Evolutionary conservation across 2,329 filamentous ascomycete species (phyloP).

Genomic region (Phyllosticta citriasiana): DNA sequence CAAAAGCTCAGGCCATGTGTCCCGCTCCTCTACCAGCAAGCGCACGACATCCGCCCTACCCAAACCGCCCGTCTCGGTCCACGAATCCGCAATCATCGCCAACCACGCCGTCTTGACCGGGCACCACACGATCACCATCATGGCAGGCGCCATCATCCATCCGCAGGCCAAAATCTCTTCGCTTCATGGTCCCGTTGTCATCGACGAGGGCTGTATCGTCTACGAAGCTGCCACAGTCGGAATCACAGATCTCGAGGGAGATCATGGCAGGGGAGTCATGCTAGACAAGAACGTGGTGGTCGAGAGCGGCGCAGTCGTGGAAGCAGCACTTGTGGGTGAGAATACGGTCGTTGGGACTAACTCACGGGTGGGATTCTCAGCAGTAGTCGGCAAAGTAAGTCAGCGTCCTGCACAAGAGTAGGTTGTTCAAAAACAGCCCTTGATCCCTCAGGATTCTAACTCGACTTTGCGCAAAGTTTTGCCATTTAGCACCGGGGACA

Average conservation of each 20-base stretch:
- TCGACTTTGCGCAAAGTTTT: conserved; percentile 24
- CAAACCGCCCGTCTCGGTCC: conserved; percentile 31
- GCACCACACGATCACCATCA: conserved; percentile 67
- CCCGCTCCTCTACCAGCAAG: conserved; percentile 21
- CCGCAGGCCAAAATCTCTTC: conserved; percentile 55
- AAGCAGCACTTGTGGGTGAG: conserved; percentile 28
- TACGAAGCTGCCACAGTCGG: conserved; percentile 51
- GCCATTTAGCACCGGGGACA: conserved; percentile 32
- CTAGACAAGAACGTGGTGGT: conserved; percentile 35
- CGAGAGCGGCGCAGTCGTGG: conserved; percentile 33
- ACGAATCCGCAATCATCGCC: conserved; percentile 38
- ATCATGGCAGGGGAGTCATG: conserved; percentile 19
- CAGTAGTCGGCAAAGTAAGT: conserved; percentile 32
- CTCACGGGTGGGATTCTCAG: conserved; percentile 23
- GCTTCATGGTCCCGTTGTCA: conserved; percentile 30
- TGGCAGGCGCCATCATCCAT: conserved; percentile 72
- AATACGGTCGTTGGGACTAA: conserved; percentile 24
- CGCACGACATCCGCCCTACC: conserved; percentile 26
- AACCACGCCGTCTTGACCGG: conserved; percentile 49
- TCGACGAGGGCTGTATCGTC: conserved; percentile 55
- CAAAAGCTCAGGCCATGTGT: not conserved
- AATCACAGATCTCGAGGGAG: conserved; percentile 15
- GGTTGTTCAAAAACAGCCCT: not conserved
- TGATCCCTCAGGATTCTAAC: not conserved
- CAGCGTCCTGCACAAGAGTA: not conserved